phyloP scores from a whole-genome alignment of 768 basidiomycete genomes.

The Tylopilus plumbeoviolaceoides region DNA sequence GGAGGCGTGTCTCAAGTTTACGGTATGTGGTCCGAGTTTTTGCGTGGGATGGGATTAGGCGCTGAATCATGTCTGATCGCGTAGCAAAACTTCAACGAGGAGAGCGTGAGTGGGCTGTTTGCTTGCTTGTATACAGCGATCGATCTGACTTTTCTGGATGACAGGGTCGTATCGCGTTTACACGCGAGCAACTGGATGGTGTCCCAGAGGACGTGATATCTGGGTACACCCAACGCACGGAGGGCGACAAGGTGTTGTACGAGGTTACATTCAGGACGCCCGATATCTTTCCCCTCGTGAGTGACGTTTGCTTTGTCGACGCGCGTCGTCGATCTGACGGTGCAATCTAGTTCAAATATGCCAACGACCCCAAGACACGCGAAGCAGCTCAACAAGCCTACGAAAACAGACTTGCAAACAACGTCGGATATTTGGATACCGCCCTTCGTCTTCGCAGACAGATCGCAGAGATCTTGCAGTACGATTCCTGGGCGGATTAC shows the following conservation, averaged over 20 bases:
- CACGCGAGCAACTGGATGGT: conserved; percentile 70
- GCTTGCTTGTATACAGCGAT: background rate
- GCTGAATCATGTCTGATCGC: background rate
- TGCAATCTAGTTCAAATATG: conserved; percentile 66
- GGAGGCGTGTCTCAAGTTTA: conserved; percentile 73
- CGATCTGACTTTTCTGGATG: background rate
- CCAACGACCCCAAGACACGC: conserved; percentile 66
- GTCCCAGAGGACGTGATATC: conserved; percentile 77
- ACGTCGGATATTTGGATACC: conserved; percentile 65
- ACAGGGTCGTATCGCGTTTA: conserved; percentile 62
- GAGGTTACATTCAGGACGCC: conserved; percentile 80
- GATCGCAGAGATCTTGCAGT: too few relatives aligned
- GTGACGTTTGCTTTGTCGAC: too few relatives aligned
- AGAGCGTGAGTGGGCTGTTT: conserved; percentile 47
- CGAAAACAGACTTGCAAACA: conserved; percentile 64
- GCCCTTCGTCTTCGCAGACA: conserved; percentile 61
- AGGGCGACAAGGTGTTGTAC: conserved; percentile 55
- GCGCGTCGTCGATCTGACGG: background rate
- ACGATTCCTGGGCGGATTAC: too few relatives aligned
- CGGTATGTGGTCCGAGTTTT: conserved; percentile 34
- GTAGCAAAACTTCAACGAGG: conserved; percentile 89
- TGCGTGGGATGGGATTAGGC: background rate
- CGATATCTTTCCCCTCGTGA: conserved; percentile 49
- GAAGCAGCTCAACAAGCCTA: conserved; percentile 59
- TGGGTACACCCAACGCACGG: conserved; percentile 61